These are phyloP conservation scores for Camellia japonica DNA, from an alignment of 148 eudicot genomes.

Conservation along the genomic window DNA sequence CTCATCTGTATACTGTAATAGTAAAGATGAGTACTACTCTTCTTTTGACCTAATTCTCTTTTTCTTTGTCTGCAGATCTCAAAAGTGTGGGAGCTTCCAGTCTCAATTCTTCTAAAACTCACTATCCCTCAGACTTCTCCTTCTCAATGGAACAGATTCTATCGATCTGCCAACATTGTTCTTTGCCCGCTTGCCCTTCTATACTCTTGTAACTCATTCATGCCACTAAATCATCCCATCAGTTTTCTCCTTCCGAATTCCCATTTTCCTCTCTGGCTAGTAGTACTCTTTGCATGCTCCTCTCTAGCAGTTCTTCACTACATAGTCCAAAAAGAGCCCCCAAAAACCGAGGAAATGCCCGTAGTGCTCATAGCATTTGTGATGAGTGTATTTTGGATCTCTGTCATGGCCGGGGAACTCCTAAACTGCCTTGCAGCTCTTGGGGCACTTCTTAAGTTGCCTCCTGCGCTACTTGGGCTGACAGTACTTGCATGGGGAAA, in stretches of 20 bases:
- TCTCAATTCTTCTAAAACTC: slow-evolving; percentile 68
- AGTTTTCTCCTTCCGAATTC: slow-evolving; percentile 51
- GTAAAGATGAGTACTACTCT: not conserved
- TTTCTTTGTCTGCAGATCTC: slow-evolving; percentile 50
- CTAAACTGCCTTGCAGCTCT: slow-evolving; percentile 83
- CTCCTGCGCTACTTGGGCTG: slow-evolving; percentile 80
- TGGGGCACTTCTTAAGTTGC: slow-evolving; percentile 62
- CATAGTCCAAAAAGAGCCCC: slow-evolving; percentile 74
- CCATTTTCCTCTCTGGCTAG: slow-evolving; percentile 79
- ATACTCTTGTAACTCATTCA: slow-evolving; percentile 77
- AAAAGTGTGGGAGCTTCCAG: slow-evolving; percentile 76
- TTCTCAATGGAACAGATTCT: slow-evolving; percentile 82
- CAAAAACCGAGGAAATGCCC: slow-evolving; percentile 69
- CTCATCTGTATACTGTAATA: no score
- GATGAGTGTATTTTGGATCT: slow-evolving; percentile 97
- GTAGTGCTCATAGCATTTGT: slow-evolving; percentile 59
- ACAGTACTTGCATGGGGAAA: slow-evolving; percentile 98
- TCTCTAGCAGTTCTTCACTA: slow-evolving; percentile 74
- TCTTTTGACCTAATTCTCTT: slow-evolving; percentile 11
- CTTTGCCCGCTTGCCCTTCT: slow-evolving; percentile 80
- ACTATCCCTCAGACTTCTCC: slow-evolving; percentile 77
- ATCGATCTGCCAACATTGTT: slow-evolving; percentile 79
- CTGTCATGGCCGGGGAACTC: slow-evolving; percentile 84
- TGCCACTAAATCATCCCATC: slow-evolving; percentile 66
- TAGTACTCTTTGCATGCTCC: slow-evolving; percentile 60